Base-by-base conservation (phyloP, 768 basidiomycete genomes). In the Lactarius sanguifluus region DNA sequence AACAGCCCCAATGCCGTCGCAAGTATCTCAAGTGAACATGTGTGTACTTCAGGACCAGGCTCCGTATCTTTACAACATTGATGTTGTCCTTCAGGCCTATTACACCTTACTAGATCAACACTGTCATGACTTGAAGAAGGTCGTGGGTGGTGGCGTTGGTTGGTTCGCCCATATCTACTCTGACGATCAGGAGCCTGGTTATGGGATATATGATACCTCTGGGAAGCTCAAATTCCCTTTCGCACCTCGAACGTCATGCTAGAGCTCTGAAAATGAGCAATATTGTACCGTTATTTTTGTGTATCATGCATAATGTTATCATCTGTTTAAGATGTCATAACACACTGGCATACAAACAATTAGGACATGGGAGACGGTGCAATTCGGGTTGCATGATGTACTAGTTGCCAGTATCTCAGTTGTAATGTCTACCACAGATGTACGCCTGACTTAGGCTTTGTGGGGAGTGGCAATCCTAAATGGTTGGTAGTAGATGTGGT, bases 101-200 rank as follows among this genome's bases (percentile, higher is more conserved):
- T 91, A 79, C 68, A 75, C 76, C n/a, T 74, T 92, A 20, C 81
- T 92, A 16, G 88, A 92, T 69, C 74, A 78, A 4, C 82, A 88
- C 61, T 92, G 90, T 72, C 72, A 77, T 13, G 80, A 86, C 71
- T 80, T 92, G 72, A 92, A 92, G 76, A 73, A 70, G 0, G 82
- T 83, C 32, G 73, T 76, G 9, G 84, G 83, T 3, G 90, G 89
- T 34, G 89, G 89, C n/a, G 78, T 91, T 34, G 88, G 90, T 18
- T 92, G 90, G 90, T 92, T 92, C 70, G 89, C 89, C 25, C 90
- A 92, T 72, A 87, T 91, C 62, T 91, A 91, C 71, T 86, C 86
- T 6, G 90, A 91, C 72, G 66, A 74, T 65, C 82, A 86, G 74
- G 81, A 81, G 59, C 85, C 86, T 20, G 90, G 90, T 18, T 91